These are phyloP conservation scores for Aurantiochytrium sp. DNA, from an alignment of 108 stramenopile genomes.

Conservation along the genomic window DNA sequence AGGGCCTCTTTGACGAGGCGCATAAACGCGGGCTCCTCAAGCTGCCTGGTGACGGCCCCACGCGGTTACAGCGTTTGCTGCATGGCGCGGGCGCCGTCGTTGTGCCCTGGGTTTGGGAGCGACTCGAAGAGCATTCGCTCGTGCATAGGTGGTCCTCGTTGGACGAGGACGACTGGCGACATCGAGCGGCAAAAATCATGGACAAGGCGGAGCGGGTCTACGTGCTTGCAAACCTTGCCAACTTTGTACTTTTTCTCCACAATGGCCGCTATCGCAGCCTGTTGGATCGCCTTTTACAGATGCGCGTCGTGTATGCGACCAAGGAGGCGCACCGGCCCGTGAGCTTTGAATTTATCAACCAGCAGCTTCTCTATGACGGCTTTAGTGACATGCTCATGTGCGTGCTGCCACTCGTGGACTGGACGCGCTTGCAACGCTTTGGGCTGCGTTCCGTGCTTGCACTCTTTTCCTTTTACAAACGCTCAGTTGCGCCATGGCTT, in stretches of 20 bases:
- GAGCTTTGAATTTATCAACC: conserved; percentile 7
- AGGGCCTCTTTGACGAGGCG: background rate
- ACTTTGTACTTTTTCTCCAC: background rate
- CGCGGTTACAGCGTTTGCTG: background rate
- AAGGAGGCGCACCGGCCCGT: background rate
- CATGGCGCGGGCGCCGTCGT: background rate
- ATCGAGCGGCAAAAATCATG: background rate
- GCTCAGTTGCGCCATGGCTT: background rate
- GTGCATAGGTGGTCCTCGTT: background rate
- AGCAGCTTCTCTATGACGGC: conserved; percentile 14
- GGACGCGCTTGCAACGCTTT: background rate
- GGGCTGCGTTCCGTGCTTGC: background rate
- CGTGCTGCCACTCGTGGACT: background rate
- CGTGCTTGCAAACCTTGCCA: background rate
- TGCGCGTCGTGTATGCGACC: background rate
- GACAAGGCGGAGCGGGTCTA: background rate
- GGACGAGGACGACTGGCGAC: background rate
- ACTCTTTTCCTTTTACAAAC: background rate
- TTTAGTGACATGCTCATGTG: conserved; percentile 12
- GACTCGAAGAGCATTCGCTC: background rate
- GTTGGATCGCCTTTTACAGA: background rate
- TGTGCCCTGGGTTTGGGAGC: conserved; percentile 1
- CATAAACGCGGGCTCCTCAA: background rate
- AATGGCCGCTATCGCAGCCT: background rate
- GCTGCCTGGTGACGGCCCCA: background rate